Base-by-base conservation (phyloP, 139 green algal genomes). In the Chlorella sp. region DNA sequence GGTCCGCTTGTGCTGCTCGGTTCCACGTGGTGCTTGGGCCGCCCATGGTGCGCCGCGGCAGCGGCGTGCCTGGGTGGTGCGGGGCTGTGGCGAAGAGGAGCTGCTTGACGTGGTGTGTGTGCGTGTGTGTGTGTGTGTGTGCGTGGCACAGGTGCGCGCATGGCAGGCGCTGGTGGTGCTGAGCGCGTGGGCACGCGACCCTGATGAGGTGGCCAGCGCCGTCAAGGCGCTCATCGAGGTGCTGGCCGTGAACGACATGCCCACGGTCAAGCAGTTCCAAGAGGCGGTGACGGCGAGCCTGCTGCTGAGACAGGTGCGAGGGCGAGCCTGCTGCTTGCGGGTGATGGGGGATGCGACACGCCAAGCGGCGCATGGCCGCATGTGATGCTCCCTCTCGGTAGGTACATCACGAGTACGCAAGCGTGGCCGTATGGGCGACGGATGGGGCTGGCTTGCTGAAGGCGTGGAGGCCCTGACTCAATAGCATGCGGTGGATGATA, bases 261-360 rank as follows among this genome's bases (percentile, higher is more conserved):
- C 82, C 5, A 83, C 50, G 14, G 82, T 95, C 49, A 86, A 86
- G 85, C 90, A 94, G 78, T 95, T 92, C 59, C 74, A 88, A 27
- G 90, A 95, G 77, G 74, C 78, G 35, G 74, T 89, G 1, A 66
- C 81, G 1, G 76, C 91, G 2, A 59, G 71, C 2, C 72, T 89
- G 67, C 49, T 93, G 59, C 71, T 93, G 29, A 63, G 80, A 34
- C 67, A 83, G 76, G 76, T 82, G 71, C 4, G 75, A 1, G 59
- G 42, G 10, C 42, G 10, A 55, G 42, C 10, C 42, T 55, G 42
- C 10, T 10, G 42, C 42, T 24, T 24, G 10, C 42, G 42, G 10
- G 42, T 55, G 10, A 17, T 55, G 42, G 17, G 10, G 42, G 17
- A 17, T 55, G 42, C 10, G 42, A 55, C n/a, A n/a, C n/a, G n/a